Evolutionary conservation across 148 eudicot species (phyloP), one percentile per base, ranked within the genome.

Genomic region (Persicaria maculosa): DNA sequence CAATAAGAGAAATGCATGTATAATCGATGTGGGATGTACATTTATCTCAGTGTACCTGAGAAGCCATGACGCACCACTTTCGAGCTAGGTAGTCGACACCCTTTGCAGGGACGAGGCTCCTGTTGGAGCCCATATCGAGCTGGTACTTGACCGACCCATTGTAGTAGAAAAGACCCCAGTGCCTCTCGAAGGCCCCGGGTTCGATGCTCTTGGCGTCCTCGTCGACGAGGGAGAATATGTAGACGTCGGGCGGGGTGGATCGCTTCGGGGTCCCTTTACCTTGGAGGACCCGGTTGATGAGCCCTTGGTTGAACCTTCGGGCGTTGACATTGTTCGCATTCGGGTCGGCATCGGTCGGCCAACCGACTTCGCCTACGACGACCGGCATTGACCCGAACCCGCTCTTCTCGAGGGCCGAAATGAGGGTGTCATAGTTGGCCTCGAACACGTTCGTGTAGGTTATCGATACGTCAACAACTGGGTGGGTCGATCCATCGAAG

Each of bases 161-260:
- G n/a, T 74, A 92, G 78, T 86, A 50, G 54, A 95, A 95, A 46
- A 95, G 70, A 0, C 99, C 97, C 97, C 99, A 95, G 59, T 95
- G 99, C 57, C 99, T 80, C 86, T 95, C 99, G 4, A 95, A 95
- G 54, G 88, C 92, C 6, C 99, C 99, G 0, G 97, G 99, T 0
- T 84, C 84, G 4, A 89, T 78, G 85, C 92, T 88, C 83, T 95
- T 95, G 4, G 88, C 88, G 69, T 92, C 97, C 76, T 95, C 97
- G 6, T 95, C 99, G 1, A 90, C 80, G 7, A 95, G 80, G 0
- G 87, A 83, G 65, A 95, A 95, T 0, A 95, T 7, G 75, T 95
- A 95, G 22, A 95, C 53, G 2, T 95, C 99, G 3, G 96, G 91
- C 20, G 91, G 83, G n/a, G 80, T 77, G 14, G 84, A 84, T 19